Conservation (phyloP, 1,284 basidiomycete genomes). For the Leccinum ponderosum region DNA sequence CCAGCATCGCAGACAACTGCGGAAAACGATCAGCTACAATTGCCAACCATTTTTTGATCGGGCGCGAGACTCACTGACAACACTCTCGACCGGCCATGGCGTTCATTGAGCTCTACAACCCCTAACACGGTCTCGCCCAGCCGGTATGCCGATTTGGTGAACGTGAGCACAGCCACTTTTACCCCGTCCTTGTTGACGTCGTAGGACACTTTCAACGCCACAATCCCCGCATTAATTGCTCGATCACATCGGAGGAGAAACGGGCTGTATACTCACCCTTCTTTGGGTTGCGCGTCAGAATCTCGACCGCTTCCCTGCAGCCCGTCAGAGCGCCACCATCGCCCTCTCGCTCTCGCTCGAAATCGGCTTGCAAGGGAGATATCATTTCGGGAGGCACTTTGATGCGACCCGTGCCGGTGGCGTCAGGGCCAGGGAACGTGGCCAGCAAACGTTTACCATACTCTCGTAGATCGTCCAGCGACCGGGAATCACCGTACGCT, state of each 20-base stretch:
- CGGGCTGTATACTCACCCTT: slow-evolving; percentile 58
- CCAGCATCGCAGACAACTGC: slow-evolving; percentile 81
- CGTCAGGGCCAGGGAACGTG: slow-evolving; percentile 40
- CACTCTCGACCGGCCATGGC: slow-evolving; percentile 58
- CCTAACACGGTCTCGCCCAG: slow-evolving; percentile 89
- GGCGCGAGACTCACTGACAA: slow-evolving; percentile 57
- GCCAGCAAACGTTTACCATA: slow-evolving; percentile 50
- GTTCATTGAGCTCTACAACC: slow-evolving; percentile 82
- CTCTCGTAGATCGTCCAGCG: slow-evolving; percentile 35
- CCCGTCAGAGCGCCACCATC: slow-evolving; percentile 53
- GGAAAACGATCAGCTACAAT: not conserved
- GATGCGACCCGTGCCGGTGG: slow-evolving; percentile 30
- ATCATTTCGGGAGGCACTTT: slow-evolving; percentile 34
- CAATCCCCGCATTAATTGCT: not conserved
- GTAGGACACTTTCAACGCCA: slow-evolving; percentile 66
- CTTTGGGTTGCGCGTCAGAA: slow-evolving; percentile 83
- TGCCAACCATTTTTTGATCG: not conserved
- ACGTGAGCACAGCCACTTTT: slow-evolving; percentile 86
- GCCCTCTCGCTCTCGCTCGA: slow-evolving; percentile 40
- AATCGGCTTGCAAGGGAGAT: slow-evolving; percentile 18
- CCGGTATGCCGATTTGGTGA: slow-evolving; percentile 86
- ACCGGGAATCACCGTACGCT: slow-evolving; percentile 16
- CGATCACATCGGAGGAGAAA: not conserved
- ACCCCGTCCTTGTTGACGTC: slow-evolving; percentile 91
- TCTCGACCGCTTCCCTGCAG: slow-evolving; percentile 89